Base-by-base conservation (phyloP, 2,329 filamentous ascomycete genomes). In the Venturia asperata region DNA sequence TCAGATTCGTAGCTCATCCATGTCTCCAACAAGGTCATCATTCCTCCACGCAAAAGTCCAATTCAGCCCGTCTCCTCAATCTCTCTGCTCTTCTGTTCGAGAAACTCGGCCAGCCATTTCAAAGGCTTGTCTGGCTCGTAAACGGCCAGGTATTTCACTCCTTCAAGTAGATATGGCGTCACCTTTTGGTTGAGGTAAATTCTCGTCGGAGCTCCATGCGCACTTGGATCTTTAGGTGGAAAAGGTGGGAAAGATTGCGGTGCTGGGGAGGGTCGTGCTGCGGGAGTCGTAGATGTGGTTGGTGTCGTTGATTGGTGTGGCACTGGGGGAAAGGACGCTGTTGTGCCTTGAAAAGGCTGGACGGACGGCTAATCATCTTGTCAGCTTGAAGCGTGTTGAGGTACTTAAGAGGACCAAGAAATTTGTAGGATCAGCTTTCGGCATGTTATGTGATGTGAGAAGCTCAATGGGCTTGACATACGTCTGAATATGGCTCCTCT, bases 81-180 rank as follows among this genome's bases (percentile, higher is more conserved):
- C 71, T 82, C 80, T 60, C 71, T 74, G 70, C 80, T 82, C 70
- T 77, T 77, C 68, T 77, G 72, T 64, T 74, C 75, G 68, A 82
- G 68, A 70, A 78, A 82, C 62, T 82, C 78, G 21, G 77, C 75
- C 65, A 82, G 70, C 74, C 77, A 82, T 68, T 77, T 75, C 65
- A 82, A 68, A 65, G 80, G 80, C 70, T 82, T 82, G 68, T 82
- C 79, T 0, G 80, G 80, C 68, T 81, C 79, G 63, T 77, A 72
- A n/a, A 77, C 76, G 21, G 77, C 80, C 60, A 82, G 67, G 71
- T 79, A 77, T 73, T 82, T 82, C 79, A 82, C 81, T 6, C 77
- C 80, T 70, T 82, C 80, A 52, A 82, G 71, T 70, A 82, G 68
- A 71, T 81, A 76, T 64, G 80, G 80, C 55, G 80, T 82, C 42